Percentiles rank a stretch among this genome's conserved stretches.
Conservation (phyloP, 129 eudicot species). For the Lactuca sativa region DNA sequence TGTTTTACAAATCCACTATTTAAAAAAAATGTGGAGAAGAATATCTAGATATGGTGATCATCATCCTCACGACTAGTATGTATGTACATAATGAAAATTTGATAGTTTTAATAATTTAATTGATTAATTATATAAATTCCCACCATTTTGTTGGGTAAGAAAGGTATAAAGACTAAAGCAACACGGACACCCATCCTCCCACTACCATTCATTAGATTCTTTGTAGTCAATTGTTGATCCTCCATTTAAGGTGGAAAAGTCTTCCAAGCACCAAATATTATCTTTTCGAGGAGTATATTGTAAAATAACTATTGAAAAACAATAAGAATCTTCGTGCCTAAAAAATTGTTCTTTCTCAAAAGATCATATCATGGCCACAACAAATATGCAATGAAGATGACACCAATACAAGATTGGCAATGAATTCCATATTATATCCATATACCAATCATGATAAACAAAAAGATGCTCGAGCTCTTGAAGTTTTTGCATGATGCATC, state of each 20-base stretch:
- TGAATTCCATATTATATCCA: slow-evolving; percentile 5
- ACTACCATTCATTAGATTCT: slow-evolving; percentile 49
- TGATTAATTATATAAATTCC: background rate
- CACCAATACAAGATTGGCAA: slow-evolving; percentile 9
- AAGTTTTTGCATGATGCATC: slow-evolving; percentile 51
- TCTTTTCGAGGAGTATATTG: slow-evolving; percentile 20
- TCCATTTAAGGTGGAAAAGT: slow-evolving; percentile 30
- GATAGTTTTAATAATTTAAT: too few species aligned
- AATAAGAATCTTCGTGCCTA: slow-evolving; percentile 45
- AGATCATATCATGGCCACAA: slow-evolving; percentile 31
- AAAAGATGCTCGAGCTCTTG: slow-evolving; percentile 61
- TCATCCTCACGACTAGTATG: too few species aligned
- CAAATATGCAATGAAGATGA: slow-evolving; percentile 14
- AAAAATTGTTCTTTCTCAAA: slow-evolving; percentile 24
- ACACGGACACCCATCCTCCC: slow-evolving; percentile 37
- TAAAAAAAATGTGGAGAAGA: too few species aligned
- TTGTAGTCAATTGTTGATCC: slow-evolving; percentile 32
- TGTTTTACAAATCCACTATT: background rate
- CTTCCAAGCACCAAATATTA: slow-evolving; percentile 40
- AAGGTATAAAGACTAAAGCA: slow-evolving; percentile 63
- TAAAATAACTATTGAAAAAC: slow-evolving; percentile 23
- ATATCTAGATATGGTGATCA: too few species aligned
- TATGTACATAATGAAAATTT: too few species aligned
- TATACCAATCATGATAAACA: background rate
- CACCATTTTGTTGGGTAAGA: slow-evolving; percentile 30